Evolutionary conservation across 2,329 filamentous ascomycete species (phyloP).

Genomic region (Passalora sequoiae): DNA sequence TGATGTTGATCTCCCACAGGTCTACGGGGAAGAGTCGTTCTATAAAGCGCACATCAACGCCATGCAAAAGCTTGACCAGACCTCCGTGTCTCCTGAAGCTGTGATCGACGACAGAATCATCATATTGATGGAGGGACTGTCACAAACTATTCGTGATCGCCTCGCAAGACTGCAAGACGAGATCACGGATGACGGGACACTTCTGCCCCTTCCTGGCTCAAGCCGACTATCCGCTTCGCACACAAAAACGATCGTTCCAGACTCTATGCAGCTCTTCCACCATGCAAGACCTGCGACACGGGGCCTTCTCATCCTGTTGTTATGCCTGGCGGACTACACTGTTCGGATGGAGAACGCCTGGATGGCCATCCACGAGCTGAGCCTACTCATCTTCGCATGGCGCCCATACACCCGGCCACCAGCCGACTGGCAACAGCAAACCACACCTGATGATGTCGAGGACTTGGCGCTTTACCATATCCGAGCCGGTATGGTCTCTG

Average conservation of each 20-base stretch:
- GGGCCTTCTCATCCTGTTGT: not conserved
- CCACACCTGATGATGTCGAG: not conserved
- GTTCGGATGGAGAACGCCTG: not conserved
- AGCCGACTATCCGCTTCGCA: not conserved
- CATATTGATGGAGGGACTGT: not conserved
- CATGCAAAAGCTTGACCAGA: not conserved
- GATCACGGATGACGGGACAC: not conserved
- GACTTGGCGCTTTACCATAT: not conserved
- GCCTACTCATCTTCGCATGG: not conserved
- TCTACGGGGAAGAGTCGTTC: not conserved
- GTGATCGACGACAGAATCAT: not conserved
- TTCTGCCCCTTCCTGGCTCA: not conserved
- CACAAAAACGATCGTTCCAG: not conserved
- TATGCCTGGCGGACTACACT: not conserved
- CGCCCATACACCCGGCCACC: not conserved
- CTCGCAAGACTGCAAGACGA: not conserved
- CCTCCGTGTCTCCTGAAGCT: not conserved
- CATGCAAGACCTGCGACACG: not conserved
- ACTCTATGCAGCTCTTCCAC: not conserved
- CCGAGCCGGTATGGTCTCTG: not conserved
- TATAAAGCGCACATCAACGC: not conserved
- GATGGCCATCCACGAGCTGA: not conserved
- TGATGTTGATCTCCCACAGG: not conserved
- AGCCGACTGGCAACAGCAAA: not conserved
- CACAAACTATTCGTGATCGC: not conserved